Conservation (phyloP, 2,329 filamentous ascomycete genomes). For the Aspergillus oerlinghausenensis region DNA sequence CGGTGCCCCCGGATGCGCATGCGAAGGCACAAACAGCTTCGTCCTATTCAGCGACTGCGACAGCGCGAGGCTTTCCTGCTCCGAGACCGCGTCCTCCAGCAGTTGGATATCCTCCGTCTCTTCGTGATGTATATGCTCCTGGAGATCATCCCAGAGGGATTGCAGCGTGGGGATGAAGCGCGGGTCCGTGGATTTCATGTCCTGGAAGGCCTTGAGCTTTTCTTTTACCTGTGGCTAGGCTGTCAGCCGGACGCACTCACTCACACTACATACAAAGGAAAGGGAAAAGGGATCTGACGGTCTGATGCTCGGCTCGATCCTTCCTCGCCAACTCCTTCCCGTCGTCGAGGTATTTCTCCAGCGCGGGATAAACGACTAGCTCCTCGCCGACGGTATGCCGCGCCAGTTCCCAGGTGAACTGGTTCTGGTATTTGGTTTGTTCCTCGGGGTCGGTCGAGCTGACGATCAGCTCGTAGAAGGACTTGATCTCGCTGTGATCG, state of each 20-base stretch:
- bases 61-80: slow-evolving; percentile 33
- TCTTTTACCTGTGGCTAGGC: slow-evolving; percentile 44
- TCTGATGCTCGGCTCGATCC: slow-evolving; percentile 47
- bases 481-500: slow-evolving; percentile 41
- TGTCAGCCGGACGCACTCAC: not conserved
- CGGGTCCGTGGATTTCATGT: slow-evolving; percentile 35
- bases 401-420: slow-evolving; percentile 51
- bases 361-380: slow-evolving; percentile 51
- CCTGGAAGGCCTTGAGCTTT: slow-evolving; percentile 48
- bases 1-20: slow-evolving; percentile 48
- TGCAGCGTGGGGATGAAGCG: slow-evolving; percentile 44
- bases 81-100: slow-evolving; percentile 42
- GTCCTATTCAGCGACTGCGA: slow-evolving; percentile 46
- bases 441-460: slow-evolving; percentile 40
- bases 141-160: slow-evolving; percentile 40
- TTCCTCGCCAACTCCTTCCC: slow-evolving; percentile 46
- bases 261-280: not conserved
- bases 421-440: slow-evolving; percentile 46
- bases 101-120: slow-evolving; percentile 46
- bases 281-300: not conserved
- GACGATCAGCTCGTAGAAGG: slow-evolving; percentile 42
- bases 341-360: slow-evolving; percentile 45
- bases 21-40: slow-evolving; percentile 51
- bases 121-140: slow-evolving; percentile 48
- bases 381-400: slow-evolving; percentile 51